A percentile compares a stretch with the other conserved stretches of the same genome.
These are phyloP conservation scores for Taxillus chinensis DNA, from an alignment of 164 flowering plant genomes.

Conservation along the genomic window DNA sequence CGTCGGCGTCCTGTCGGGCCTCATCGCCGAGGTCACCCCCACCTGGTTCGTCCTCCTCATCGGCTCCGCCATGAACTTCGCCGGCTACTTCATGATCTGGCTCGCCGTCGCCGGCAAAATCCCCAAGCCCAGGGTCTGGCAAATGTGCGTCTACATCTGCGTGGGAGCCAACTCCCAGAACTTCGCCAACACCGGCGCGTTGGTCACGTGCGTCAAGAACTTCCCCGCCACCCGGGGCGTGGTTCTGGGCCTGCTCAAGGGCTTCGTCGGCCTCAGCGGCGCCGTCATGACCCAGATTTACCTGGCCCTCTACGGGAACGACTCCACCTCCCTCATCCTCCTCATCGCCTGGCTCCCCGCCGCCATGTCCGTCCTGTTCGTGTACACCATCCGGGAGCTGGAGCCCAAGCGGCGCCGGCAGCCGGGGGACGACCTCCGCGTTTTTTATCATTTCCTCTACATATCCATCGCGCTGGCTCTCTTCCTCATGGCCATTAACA, in stretches of 20 bases:
- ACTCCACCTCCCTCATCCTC: neutral
- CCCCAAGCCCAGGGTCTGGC: neutral
- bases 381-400: neutral
- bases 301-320: neutral
- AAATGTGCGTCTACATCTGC: neutral
- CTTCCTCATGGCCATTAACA: neutral
- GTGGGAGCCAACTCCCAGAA: neutral
- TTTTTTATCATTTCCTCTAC: neutral
- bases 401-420: neutral
- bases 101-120: neutral
- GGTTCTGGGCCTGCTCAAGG: neutral
- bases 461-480: neutral
- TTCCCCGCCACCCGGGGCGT: neutral
- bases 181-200: neutral
- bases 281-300: neutral
- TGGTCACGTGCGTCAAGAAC: neutral
- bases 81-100: conserved; percentile 1
- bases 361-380: neutral
- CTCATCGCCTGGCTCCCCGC: neutral
- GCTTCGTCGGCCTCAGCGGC: neutral
- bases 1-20: conserved; percentile 1
- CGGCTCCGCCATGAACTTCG: neutral
- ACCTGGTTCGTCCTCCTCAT: neutral
- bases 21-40: neutral
- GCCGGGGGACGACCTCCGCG: neutral